A percentile compares a stretch with the other conserved stretches of the same genome.
Conservation (phyloP, 2,329 filamentous ascomycete species). For the Aspergillus sp. region DNA sequence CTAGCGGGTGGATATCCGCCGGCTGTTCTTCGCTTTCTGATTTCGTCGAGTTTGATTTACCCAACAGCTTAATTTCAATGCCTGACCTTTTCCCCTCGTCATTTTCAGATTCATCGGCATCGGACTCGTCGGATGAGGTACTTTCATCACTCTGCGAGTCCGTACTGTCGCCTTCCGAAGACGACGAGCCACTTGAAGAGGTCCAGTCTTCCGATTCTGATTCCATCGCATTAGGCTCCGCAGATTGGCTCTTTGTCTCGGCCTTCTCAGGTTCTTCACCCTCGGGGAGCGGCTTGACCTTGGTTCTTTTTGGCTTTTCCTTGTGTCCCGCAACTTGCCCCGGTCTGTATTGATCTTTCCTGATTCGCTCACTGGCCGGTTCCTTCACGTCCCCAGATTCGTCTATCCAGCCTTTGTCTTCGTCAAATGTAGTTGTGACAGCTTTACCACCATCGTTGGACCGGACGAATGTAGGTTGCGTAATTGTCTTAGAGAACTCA, state of each 20-base stretch:
- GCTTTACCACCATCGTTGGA: conserved; percentile 52
- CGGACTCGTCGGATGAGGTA: conserved; percentile 33
- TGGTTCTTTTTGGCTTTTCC: conserved; percentile 31
- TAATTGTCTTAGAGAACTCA: conserved; percentile 85
- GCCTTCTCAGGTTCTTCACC: conserved; percentile 14
- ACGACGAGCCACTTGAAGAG: conserved; percentile 40
- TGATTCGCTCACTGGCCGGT: conserved; percentile 32
- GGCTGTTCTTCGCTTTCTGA: conserved; percentile 5
- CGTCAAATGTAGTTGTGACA: conserved; percentile 69
- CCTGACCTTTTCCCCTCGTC: conserved; percentile 5
- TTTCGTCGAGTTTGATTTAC: conserved; percentile 21
- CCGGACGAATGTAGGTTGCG: conserved; percentile 81
- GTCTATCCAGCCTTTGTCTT: conserved; percentile 89
- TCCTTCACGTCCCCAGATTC: conserved; percentile 73
- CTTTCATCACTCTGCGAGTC: conserved; percentile 33
- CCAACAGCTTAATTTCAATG: conserved; percentile 18
- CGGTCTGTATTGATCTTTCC: conserved; percentile 35
- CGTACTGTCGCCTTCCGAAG: conserved; percentile 32
- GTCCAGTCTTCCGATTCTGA: conserved; percentile 38
- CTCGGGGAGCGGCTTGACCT: conserved; percentile 14
- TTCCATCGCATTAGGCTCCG: conserved; percentile 13
- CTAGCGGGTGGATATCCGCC: conserved; percentile 75
- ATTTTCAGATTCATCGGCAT: conserved; percentile 5
- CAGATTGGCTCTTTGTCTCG: conserved; percentile 22
- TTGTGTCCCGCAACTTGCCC: conserved; percentile 37